Evolutionary conservation across 2,329 filamentous ascomycete species (phyloP), one percentile per base, ranked within the genome.

Genomic region (Alternaria infectoria): DNA sequence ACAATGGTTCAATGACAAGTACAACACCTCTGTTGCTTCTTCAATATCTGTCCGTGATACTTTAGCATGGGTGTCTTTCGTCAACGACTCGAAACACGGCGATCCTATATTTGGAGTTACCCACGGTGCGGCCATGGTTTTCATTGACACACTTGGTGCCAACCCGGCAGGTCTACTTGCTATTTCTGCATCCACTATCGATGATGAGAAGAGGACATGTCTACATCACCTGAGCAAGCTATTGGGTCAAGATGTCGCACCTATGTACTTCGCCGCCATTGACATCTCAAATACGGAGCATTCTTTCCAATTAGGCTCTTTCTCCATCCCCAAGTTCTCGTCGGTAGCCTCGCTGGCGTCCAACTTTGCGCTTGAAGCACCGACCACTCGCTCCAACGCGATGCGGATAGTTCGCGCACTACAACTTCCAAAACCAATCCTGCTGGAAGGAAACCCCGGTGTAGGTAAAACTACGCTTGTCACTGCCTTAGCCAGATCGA

Each of bases 401-500:
- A 95, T 98, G 89, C 88, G 96, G 76, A 91, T 99, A 30, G 87
- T 96, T 59, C 90, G 96, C 66, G 96, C 95, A 13, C 83, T 99
- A 64, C 93, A 97, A 74, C 88, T 97, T 58, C 86, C 89, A 56
- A 97, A 97, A 76, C 95, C 96, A 3, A 95, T 99, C 57, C 85
- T 99, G 7, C 87, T 99, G 3, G 96, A 99, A 82, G 96, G 96
- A 36, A 97, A 92, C 71, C 96, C 96, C n/a, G 96, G 96, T 77
- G 96, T 99, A 21, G 96, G 96, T 59, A 99, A 99, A 83, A 99
- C 96, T 0, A 97, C 95, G 2, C 86, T 99, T 13, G 89, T 99
- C 21, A 90, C 91, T 49, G 94, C 96, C 1, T 84, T 99, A 49
- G 92, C 96, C 2, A 87, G 88, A 69, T 89, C 90, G 5, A 91